Evolutionary conservation across 768 basidiomycete genomes (phyloP).

Genomic region (Lentinula guzmanii): DNA sequence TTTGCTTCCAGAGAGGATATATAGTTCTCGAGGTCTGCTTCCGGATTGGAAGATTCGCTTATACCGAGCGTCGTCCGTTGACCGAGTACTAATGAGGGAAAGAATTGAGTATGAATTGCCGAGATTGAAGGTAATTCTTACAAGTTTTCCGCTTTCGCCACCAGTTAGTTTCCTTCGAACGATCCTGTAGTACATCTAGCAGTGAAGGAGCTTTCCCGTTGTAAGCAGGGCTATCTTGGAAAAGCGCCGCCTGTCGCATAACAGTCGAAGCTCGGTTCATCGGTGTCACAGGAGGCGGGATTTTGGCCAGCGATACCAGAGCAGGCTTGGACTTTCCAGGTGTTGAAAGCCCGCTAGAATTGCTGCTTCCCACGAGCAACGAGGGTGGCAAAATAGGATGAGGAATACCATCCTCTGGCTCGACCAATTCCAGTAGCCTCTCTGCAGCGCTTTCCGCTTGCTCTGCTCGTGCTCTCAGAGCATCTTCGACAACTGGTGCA

Average conservation of each 20-base stretch:
- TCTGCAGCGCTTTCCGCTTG: slow-evolving; percentile 94
- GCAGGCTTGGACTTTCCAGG: slow-evolving; percentile 31
- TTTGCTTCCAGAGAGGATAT: slow-evolving; percentile 50
- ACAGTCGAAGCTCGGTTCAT: slow-evolving; percentile 50
- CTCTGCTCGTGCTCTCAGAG: slow-evolving; percentile 78
- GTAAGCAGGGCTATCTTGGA: slow-evolving; percentile 74
- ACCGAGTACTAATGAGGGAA: slow-evolving; percentile 35
- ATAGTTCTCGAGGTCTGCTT: slow-evolving; percentile 47
- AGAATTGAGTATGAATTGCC: slow-evolving; percentile 4
- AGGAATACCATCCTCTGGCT: slow-evolving; percentile 57
- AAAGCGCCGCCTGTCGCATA: slow-evolving; percentile 70
- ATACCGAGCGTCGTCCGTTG: slow-evolving; percentile 41
- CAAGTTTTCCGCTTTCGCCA: slow-evolving; percentile 74
- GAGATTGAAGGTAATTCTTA: slow-evolving; percentile 29
- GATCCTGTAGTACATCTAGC: slow-evolving; percentile 62
- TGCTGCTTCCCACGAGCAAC: slow-evolving; percentile 36
- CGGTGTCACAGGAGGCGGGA: slow-evolving; percentile 56
- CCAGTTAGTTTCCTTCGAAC: slow-evolving; percentile 72
- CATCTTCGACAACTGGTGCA: slow-evolving; percentile 71
- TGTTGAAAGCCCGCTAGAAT: slow-evolving; percentile 23
- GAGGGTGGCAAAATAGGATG: slow-evolving; percentile 52
- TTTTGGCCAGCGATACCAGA: slow-evolving; percentile 26
- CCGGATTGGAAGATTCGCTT: slow-evolving; percentile 27
- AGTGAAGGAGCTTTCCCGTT: slow-evolving; percentile 49
- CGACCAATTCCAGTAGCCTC: slow-evolving; percentile 79